Base-by-base conservation (phyloP, 208 protist species). In the Wallacemonas collosoma region DNA sequence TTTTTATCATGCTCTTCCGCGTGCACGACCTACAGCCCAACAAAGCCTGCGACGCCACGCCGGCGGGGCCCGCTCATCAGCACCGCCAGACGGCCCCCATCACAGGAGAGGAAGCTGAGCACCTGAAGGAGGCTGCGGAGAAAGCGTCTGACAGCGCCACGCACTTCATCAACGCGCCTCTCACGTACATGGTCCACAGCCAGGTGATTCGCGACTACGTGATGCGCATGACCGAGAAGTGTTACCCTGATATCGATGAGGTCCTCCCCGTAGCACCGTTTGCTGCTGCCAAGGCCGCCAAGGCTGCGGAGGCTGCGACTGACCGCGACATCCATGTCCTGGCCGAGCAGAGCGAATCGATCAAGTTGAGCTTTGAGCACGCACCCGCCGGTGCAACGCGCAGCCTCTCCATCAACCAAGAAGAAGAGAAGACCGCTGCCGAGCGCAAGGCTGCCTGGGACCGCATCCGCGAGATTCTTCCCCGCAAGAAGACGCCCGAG, bases 401-500 rank as follows among this genome's bases (percentile, higher is more conserved):
- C 36, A 50, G 62, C 53, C 62, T 54, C 35, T 74, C 62, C 50
- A 68, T 74, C 68, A 8, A 72, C n/a, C 54, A 65, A 43, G 71
- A 79, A 54, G 80, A 80, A 17, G 71, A 50, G 36, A 86, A 81
- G 69, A 38, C 43, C 36, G 45, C 36, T 14, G 54, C 50, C 40
- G 39, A 61, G 62, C 50, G 56, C 40, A 60, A 62, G 45, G 70
- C 58, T 11, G 63, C 63, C 12, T 68, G 67, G 67, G 58, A 47
- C 1, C n/a, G 17, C 45, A 76, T 76, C 39, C 41, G 69, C 15
- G 65, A 11, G 45, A 71, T 68, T 48, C 58, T 76, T 7, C 80
- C 80, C 35, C 71, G 66, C 54, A 45, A 74, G 15, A 81, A 72
- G 72, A 77, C 63, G 14, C 51, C 71, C 7, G 73, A 77, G 58